Evolutionary conservation across 176 grass and related monocot genomes (phyloP).

Genomic region (Musa schizocarpa): DNA sequence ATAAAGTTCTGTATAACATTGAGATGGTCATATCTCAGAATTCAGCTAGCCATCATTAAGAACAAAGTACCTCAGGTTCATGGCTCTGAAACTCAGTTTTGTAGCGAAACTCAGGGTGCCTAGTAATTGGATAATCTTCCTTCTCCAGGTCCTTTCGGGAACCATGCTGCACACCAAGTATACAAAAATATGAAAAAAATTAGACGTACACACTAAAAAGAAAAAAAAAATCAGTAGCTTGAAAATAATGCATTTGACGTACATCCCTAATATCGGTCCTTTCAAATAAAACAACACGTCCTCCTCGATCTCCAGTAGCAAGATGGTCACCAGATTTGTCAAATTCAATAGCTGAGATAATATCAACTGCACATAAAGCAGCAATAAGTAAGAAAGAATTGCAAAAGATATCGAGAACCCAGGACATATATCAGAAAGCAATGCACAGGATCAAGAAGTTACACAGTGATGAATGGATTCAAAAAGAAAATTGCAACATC

Average conservation of each 20-base stretch:
- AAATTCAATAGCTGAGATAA: conserved; percentile 22
- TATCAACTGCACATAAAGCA: conserved; percentile 12
- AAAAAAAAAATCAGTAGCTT: background rate
- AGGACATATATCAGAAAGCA: background rate
- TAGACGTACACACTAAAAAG: too few species aligned
- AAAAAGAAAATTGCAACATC: too few species aligned
- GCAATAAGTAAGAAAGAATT: background rate
- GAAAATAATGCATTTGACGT: background rate
- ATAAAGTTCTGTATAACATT: background rate
- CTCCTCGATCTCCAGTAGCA: conserved; percentile 21
- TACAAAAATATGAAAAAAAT: background rate
- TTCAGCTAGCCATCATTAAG: background rate
- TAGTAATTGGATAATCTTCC: conserved; percentile 10
- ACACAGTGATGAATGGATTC: too few species aligned
- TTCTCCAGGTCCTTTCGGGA: conserved; percentile 2
- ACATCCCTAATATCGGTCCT: conserved; percentile 9
- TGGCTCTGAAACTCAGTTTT: conserved; percentile 21
- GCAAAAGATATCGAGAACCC: background rate
- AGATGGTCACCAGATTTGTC: conserved; percentile 15
- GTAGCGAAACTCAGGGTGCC: conserved; percentile 13
- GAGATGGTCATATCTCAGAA: background rate
- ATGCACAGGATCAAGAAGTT: background rate
- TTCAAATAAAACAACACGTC: conserved; percentile 19
- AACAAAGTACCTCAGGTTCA: conserved; percentile 19
- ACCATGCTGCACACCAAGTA: background rate